Evolutionary conservation across 495 filamentous ascomycete species (phyloP).

Genomic region (Penicillium ochrochloron): DNA sequence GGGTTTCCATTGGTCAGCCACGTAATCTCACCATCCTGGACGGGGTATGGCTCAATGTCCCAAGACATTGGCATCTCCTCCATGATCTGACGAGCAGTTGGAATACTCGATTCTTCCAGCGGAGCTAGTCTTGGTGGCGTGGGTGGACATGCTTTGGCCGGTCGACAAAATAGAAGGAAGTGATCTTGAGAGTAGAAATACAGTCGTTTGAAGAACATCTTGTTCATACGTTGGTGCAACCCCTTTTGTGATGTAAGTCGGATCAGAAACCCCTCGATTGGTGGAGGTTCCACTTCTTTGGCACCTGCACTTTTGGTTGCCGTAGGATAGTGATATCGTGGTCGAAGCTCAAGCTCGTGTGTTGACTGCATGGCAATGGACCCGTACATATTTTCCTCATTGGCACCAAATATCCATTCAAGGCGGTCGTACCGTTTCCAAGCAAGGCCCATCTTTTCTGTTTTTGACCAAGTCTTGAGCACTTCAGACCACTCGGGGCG

Average conservation of each 20-base stretch:
- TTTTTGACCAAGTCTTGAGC: slow-evolving; percentile 60
- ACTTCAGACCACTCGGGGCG: slow-evolving; percentile 67
- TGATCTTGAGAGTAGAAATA: slow-evolving; percentile 75
- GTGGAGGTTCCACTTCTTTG: slow-evolving; percentile 61
- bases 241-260: slow-evolving; percentile 71
- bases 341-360: slow-evolving; percentile 75
- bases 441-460: slow-evolving; percentile 70
- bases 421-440: slow-evolving; percentile 79
- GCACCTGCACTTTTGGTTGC: slow-evolving; percentile 41
- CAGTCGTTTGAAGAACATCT: slow-evolving; percentile 70
- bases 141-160: slow-evolving; percentile 67
- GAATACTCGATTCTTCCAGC: slow-evolving; percentile 47
- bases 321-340: slow-evolving; percentile 73
- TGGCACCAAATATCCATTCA: slow-evolving; percentile 73
- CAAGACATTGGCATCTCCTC: slow-evolving; percentile 65
- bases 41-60: slow-evolving; percentile 65
- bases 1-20: slow-evolving; percentile 60
- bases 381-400: slow-evolving; percentile 77
- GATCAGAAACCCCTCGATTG: slow-evolving; percentile 74
- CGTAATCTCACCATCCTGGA: slow-evolving; percentile 56
- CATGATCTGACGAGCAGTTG: slow-evolving; percentile 59
- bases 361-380: slow-evolving; percentile 73
- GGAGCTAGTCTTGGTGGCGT: slow-evolving; percentile 61
- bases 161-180: slow-evolving; percentile 68
- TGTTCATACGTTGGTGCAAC: slow-evolving; percentile 61